Percentiles rank a stretch among this genome's conserved stretches.
Conservation (phyloP, 1,284 basidiomycete genomes). For the Tausonia pullulans region DNA sequence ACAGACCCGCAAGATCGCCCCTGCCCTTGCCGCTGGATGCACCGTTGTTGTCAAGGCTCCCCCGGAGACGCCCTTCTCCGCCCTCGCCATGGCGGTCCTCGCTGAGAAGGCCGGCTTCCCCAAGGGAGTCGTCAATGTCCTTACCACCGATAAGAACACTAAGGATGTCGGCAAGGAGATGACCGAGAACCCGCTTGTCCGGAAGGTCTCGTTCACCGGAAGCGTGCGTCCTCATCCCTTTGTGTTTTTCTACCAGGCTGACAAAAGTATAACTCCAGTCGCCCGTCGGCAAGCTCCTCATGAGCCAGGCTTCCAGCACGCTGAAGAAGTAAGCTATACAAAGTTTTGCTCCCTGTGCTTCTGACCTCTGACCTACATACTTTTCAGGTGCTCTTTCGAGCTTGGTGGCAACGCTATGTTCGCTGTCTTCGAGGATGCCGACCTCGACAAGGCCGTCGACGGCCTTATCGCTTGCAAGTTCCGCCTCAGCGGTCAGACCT, state of each 20-base stretch:
- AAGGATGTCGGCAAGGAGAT: constrained; percentile 59
- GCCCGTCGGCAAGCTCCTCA: constrained; percentile 78
- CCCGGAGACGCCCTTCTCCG: constrained; percentile 89
- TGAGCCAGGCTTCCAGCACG: constrained; percentile 68
- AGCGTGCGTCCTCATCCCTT: constrained; percentile 3
- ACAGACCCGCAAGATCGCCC: constrained; percentile 42
- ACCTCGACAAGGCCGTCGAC: constrained; percentile 86
- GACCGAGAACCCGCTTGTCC: constrained; percentile 44
- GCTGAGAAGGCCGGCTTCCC: constrained; percentile 80
- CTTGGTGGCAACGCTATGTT: constrained; percentile 48
- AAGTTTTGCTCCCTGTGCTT: background rate
- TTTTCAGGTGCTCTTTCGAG: constrained; percentile 60
- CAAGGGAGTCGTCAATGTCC: constrained; percentile 86
- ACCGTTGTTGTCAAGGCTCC: constrained; percentile 93
- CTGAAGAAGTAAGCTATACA: constrained; percentile 64
- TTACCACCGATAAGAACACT: constrained; percentile 59
- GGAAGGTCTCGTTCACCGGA: constrained; percentile 87
- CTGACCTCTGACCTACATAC: background rate
- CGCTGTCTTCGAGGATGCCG: constrained; percentile 84
- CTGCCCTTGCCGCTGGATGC: constrained; percentile 64
- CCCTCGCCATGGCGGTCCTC: constrained; percentile 61
- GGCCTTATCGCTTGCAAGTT: constrained; percentile 86
- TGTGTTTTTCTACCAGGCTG: constrained; percentile 6
- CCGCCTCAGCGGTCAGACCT: constrained; percentile 80
- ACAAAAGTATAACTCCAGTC: constrained; percentile 47